These are phyloP conservation scores for Erigeron philadelphicus DNA, from an alignment of 140 eudicot species.

Conservation along the genomic window DNA sequence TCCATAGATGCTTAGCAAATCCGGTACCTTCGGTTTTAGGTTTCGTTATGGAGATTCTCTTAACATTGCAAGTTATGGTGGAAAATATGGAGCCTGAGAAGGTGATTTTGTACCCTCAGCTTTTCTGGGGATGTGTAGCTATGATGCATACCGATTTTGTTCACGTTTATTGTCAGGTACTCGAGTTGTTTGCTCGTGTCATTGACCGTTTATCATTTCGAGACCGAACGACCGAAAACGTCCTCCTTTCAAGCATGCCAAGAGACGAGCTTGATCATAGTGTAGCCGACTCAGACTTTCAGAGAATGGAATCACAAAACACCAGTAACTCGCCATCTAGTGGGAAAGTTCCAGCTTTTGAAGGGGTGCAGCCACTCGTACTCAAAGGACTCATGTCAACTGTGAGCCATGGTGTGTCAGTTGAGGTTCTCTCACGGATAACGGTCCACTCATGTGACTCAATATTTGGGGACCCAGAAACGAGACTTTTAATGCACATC, in stretches of 20 bases:
- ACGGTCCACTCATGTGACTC: conserved; percentile 92
- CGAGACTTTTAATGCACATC: conserved; percentile 87
- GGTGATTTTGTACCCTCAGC: conserved; percentile 92
- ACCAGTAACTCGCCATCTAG: conserved; percentile 37
- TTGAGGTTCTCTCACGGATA: conserved; percentile 84
- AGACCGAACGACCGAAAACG: conserved; percentile 91
- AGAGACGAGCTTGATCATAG: conserved; percentile 76
- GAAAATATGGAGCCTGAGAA: conserved; percentile 99
- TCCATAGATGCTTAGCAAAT: conserved; percentile 79
- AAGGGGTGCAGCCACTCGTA: conserved; percentile 98
- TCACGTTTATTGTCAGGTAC: conserved; percentile 94
- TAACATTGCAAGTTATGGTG: conserved; percentile 98
- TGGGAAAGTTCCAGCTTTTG: conserved; percentile 74
- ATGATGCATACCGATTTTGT: conserved; percentile 98
- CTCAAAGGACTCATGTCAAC: conserved; percentile 98
- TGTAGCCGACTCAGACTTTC: conserved; percentile 62
- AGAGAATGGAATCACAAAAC: conserved; percentile 56
- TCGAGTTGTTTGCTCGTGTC: conserved; percentile 88
- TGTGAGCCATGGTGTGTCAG: conserved; percentile 81
- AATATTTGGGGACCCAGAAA: conserved; percentile 89
- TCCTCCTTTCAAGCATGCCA: conserved; percentile 97
- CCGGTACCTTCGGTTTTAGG: conserved; percentile 93
- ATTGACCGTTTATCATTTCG: conserved; percentile 89
- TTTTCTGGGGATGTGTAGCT: conserved; percentile 99
- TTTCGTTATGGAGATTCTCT: conserved; percentile 78